Percentiles rank a stretch among this genome's conserved stretches.
Conservation (phyloP, 1,284 basidiomycete genomes). For the Marasmius oreades region DNA sequence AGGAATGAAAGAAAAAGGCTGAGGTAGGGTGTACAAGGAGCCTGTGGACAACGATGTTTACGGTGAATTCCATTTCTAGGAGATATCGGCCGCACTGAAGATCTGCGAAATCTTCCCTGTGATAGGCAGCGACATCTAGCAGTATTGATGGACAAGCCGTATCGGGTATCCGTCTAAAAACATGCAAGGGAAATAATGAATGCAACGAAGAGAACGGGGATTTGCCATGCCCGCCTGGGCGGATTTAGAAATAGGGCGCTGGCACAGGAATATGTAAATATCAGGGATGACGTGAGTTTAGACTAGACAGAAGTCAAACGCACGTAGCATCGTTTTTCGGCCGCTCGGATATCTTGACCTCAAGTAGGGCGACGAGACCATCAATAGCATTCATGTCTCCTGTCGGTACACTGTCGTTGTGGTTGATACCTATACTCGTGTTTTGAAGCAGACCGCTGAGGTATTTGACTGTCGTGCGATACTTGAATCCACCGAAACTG, state of each 20-base stretch:
- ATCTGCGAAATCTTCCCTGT: too few species aligned
- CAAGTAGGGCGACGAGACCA: slow-evolving; percentile 82
- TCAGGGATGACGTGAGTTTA: not conserved
- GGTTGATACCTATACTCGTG: slow-evolving; percentile 76
- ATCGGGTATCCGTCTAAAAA: not conserved
- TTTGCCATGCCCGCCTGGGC: not conserved
- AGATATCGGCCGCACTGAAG: too few species aligned
- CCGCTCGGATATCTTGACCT: slow-evolving; percentile 59
- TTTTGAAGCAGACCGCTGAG: slow-evolving; percentile 67
- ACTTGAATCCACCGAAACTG: slow-evolving; percentile 60
- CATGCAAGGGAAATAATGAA: not conserved
- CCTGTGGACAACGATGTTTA: too few species aligned
- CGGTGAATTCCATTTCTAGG: too few species aligned
- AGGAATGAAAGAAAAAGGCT: too few species aligned
- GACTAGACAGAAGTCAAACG: not conserved
- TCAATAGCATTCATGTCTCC: slow-evolving; percentile 69
- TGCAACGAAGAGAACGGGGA: not conserved
- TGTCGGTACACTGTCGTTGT: slow-evolving; percentile 57
- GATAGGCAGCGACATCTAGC: too few species aligned
- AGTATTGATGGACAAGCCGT: not conserved
- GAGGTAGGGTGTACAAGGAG: too few species aligned
- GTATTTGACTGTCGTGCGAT: slow-evolving; percentile 66
- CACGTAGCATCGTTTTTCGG: slow-evolving; percentile 25
- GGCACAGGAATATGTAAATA: not conserved
- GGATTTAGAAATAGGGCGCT: not conserved